Evolutionary conservation across 805 yeast species (phyloP).

Genomic region (Blastobotrys parvus): DNA sequence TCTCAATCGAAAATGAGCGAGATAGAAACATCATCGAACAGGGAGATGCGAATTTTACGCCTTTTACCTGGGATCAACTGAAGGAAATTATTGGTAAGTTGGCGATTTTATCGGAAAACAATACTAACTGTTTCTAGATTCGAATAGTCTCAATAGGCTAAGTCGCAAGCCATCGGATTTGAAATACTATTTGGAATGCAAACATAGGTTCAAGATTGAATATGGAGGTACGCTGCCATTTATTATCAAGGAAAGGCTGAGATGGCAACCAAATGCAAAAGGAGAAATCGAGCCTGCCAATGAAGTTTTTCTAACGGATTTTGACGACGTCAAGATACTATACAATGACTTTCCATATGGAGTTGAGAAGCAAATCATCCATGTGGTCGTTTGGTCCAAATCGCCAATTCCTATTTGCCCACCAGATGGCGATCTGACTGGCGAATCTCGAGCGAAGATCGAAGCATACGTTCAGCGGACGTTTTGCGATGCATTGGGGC

Average conservation of each 20-base stretch:
- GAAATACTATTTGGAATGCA: constrained; percentile 8
- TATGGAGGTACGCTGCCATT: constrained; percentile 16
- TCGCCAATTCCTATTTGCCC: constrained; percentile 35
- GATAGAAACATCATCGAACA: constrained; percentile 13
- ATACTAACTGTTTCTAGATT: not conserved
- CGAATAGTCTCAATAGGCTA: constrained; percentile 9
- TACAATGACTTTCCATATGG: constrained; percentile 50
- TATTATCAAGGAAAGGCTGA: constrained; percentile 13
- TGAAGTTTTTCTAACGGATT: constrained; percentile 8
- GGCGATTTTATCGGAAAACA: not conserved
- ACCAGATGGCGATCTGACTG: constrained; percentile 36
- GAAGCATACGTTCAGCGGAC: constrained; percentile 34
- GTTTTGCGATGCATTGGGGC: constrained; percentile 33
- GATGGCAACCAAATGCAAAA: constrained; percentile 11
- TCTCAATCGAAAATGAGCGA: constrained; percentile 7
- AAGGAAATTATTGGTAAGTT: constrained; percentile 19
- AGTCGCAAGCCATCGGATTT: constrained; percentile 15
- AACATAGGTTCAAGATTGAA: constrained; percentile 8
- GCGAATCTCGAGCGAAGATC: constrained; percentile 30
- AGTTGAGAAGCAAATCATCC: constrained; percentile 39
- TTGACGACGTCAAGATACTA: constrained; percentile 37
- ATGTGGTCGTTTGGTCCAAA: constrained; percentile 52
- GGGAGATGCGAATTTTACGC: constrained; percentile 19
- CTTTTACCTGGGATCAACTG: constrained; percentile 20
- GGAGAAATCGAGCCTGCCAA: constrained; percentile 9